Evolutionary conservation across 805 yeast species (phyloP).

Genomic region (Metschnikowia lochheadii): DNA sequence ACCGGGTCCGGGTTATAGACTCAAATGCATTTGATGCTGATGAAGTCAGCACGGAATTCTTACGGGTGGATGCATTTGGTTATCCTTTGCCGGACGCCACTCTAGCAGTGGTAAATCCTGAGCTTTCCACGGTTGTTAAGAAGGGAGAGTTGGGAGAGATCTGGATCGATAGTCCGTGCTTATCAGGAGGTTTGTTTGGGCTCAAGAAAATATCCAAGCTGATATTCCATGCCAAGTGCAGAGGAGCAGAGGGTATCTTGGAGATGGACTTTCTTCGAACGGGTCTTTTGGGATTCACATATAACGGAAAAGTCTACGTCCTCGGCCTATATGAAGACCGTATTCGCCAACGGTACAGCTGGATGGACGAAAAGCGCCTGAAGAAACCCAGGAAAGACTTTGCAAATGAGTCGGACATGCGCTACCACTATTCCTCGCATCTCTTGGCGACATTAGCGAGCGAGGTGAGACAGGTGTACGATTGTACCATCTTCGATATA

Average conservation of each 20-base stretch:
- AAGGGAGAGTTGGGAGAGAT: constrained; percentile 88
- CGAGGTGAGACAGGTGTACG: constrained; percentile 75
- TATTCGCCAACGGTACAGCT: constrained; percentile 68
- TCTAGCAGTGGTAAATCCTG: constrained; percentile 91
- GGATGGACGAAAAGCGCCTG: constrained; percentile 51
- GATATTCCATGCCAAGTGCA: constrained; percentile 78
- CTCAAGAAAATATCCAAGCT: constrained; percentile 58
- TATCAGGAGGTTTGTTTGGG: constrained; percentile 89
- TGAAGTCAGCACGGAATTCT: constrained; percentile 33
- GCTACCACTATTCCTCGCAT: constrained; percentile 85
- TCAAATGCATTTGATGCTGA: constrained; percentile 48
- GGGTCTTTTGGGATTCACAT: constrained; percentile 84
- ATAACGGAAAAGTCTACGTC: constrained; percentile 81
- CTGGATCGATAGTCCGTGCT: constrained; percentile 93
- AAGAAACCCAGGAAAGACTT: constrained; percentile 26
- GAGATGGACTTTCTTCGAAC: constrained; percentile 84
- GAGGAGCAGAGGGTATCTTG: constrained; percentile 63
- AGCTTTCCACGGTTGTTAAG: constrained; percentile 68
- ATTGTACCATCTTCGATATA: constrained; percentile 88
- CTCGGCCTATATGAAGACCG: constrained; percentile 90
- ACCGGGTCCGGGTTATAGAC: constrained; percentile 63
- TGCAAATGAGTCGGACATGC: constrained; percentile 36
- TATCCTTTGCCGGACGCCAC: constrained; percentile 93
- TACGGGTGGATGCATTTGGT: constrained; percentile 89
- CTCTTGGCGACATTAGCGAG: constrained; percentile 78